Conservation (phyloP, 805 yeast genomes). For the Saturnispora besseyi region DNA sequence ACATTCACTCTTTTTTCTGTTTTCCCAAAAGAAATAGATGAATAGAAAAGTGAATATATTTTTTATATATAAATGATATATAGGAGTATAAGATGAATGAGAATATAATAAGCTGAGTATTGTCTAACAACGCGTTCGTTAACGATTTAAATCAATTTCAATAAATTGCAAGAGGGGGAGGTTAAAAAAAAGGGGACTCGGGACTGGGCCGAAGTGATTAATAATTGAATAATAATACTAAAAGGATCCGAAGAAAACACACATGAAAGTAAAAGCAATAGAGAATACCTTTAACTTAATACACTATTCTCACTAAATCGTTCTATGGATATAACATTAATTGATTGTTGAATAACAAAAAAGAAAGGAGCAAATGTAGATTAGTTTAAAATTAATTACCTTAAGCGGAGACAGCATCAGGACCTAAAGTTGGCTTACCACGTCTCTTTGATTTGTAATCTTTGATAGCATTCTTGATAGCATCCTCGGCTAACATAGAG, state of each 20-base stretch:
- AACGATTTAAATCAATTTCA: not conserved
- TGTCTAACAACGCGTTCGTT: not conserved
- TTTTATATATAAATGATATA: not conserved
- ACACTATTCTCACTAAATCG: not conserved
- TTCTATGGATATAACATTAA: not conserved
- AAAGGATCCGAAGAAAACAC: not conserved
- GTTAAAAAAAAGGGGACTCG: not conserved
- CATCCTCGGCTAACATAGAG: constrained; percentile 98
- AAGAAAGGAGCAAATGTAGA: not conserved
- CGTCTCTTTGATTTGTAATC: constrained; percentile 82
- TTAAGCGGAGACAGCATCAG: constrained; percentile 30
- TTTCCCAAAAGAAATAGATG: not conserved
- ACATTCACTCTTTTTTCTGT: no score
- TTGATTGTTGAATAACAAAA: not conserved
- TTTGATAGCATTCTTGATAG: constrained; percentile 93
- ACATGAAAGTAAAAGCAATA: not conserved
- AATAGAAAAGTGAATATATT: not conserved
- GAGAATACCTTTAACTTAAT: not conserved
- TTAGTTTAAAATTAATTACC: not conserved
- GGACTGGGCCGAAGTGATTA: not conserved
- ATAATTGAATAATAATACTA: no score
- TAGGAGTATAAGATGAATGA: not conserved
- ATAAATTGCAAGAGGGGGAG: not conserved
- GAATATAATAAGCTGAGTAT: not conserved
- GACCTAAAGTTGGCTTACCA: constrained; percentile 52